Percentiles rank a stretch among this genome's conserved stretches.
Evolutionary conservation across 441 rosid genomes (phyloP).

Genomic region (Eutrema salsugineum): DNA sequence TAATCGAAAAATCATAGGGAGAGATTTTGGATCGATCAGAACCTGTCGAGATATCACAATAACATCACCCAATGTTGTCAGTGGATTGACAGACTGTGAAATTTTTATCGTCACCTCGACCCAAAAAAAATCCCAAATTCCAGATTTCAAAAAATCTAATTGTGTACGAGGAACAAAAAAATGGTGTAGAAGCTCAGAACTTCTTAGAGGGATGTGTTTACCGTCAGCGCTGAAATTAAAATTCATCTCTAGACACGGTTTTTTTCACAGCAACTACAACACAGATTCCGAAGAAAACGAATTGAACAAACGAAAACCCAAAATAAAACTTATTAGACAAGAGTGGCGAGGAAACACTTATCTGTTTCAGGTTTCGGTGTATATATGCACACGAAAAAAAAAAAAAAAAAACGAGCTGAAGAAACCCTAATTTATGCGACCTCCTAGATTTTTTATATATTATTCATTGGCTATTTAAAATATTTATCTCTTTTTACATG

Average conservation of each 20-base stretch:
- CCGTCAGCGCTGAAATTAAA: constrained; percentile 21
- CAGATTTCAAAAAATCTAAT: too few relatives aligned
- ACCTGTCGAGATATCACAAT: constrained; percentile 38
- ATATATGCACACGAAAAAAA: too few relatives aligned
- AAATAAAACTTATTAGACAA: neutral
- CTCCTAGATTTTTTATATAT: neutral
- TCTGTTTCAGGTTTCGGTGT: neutral
- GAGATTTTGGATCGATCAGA: constrained; percentile 22
- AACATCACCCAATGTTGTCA: constrained; percentile 28
- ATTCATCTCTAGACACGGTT: constrained; percentile 27
- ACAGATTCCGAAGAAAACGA: neutral
- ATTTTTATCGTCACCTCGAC: constrained; percentile 33
- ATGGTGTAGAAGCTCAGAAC: constrained; percentile 30
- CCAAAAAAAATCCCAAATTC: neutral
- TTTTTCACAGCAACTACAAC: constrained; percentile 5
- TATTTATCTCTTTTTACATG: neutral
- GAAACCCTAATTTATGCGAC: neutral
- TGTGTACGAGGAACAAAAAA: neutral
- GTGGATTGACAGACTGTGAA: constrained; percentile 40
- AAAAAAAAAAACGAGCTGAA: too few relatives aligned
- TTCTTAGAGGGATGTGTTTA: constrained; percentile 35
- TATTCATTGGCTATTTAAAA: neutral
- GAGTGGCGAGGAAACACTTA: neutral
- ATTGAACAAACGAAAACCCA: neutral
- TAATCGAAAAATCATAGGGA: neutral